Percentiles rank a stretch among this genome's conserved stretches.
These are phyloP conservation scores for Rhodomyrtus tomentosa DNA, from an alignment of 345 rosid genomes.

Conservation along the genomic window DNA sequence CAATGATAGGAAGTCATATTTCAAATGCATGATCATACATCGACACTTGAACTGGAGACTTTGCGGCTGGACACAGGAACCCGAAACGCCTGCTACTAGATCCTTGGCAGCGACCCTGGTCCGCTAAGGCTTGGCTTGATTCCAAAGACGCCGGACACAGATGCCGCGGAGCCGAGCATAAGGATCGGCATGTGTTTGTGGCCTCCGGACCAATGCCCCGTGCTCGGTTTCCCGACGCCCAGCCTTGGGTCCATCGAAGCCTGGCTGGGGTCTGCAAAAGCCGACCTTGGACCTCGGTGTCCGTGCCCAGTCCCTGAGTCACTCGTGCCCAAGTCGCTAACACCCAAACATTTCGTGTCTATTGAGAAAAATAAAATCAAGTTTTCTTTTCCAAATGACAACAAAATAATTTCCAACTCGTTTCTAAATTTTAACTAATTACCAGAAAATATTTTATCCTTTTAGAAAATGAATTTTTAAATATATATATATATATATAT, in stretches of 20 bases:
- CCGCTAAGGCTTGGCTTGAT: too few species aligned
- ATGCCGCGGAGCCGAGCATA: background rate
- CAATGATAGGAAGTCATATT: fast-evolving
- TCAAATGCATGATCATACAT: background rate
- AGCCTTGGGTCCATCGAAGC: background rate
- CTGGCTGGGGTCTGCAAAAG: too few species aligned
- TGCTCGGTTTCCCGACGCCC: background rate
- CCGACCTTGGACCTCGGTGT: background rate
- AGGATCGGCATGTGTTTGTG: background rate
- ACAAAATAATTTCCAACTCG: background rate
- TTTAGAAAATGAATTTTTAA: too few species aligned
- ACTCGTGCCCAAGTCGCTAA: fast-evolving
- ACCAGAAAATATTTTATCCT: too few species aligned
- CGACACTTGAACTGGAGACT: fast-evolving
- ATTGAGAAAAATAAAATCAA: background rate
- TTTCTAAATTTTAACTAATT: background rate
- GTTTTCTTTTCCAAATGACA: background rate
- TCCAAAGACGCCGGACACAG: fast-evolving
- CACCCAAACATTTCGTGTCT: background rate
- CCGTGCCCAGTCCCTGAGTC: fast-evolving
- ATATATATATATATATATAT: too few species aligned
- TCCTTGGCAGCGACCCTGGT: background rate
- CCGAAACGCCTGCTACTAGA: background rate
- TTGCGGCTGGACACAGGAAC: background rate
- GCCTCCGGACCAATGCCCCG: background rate